phyloP scores from a whole-genome alignment of 2,329 filamentous ascomycete species.

The Colletotrichum musae region DNA sequence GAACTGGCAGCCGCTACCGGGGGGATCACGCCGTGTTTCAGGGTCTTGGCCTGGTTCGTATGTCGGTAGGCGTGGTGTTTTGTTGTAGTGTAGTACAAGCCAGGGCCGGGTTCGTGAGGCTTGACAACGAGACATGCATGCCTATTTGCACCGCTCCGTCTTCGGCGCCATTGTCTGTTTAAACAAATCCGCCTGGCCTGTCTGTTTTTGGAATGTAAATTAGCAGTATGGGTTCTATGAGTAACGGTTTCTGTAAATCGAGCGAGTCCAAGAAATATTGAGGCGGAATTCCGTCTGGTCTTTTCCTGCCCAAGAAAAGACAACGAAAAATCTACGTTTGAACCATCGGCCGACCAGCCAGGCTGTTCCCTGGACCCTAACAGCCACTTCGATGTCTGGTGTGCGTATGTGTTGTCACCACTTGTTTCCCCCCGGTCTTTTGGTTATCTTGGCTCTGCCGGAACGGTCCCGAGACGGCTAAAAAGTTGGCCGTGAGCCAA shows the following conservation, averaged over 20 bases:
- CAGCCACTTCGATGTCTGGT: constrained; percentile 9
- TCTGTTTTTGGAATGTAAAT: no score
- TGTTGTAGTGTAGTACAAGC: no score
- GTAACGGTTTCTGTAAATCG: no score
- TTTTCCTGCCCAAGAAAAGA: not conserved
- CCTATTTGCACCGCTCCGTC: not conserved
- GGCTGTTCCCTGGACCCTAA: constrained; percentile 14
- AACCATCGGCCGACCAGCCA: not conserved
- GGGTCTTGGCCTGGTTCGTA: constrained; percentile 7
- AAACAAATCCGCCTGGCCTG: no score
- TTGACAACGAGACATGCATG: no score
- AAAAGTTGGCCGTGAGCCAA: constrained; percentile 13
- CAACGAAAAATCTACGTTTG: constrained; percentile 1
- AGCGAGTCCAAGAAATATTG: no score
- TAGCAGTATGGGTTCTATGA: no score
- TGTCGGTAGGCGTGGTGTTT: constrained; percentile 1
- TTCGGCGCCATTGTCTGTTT: not conserved
- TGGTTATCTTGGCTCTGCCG: not conserved
- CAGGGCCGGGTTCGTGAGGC: no score
- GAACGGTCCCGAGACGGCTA: constrained; percentile 38
- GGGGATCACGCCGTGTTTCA: constrained; percentile 23
- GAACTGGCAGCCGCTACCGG: constrained; percentile 20
- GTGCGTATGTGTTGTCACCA: no score
- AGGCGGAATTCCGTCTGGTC: constrained; percentile 2
- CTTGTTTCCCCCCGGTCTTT: not conserved